Evolutionary conservation across 208 protist genomes (phyloP), one percentile per base, ranked within the genome.

Genomic region (Acanthamoeba quina): DNA sequence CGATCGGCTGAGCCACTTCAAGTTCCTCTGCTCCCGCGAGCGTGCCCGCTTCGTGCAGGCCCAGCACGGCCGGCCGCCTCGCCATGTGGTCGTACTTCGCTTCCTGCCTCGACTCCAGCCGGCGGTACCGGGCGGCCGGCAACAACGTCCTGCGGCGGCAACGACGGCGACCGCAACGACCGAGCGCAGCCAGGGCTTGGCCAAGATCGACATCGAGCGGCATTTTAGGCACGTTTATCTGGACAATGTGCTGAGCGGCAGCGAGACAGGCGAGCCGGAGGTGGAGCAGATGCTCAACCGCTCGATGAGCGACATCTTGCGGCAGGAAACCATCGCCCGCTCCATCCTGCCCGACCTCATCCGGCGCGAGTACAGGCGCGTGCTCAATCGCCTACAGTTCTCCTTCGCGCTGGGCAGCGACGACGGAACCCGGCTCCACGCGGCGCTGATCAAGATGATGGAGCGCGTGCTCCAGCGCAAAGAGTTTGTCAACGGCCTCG

Each of bases 1-100:
- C 34, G 56, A 90, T 21, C 82, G 82, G 26, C n/a, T 90, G 29
- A 60, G 82, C 49, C 82, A 90, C 82, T 90, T 90, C 82, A 90
- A 90, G 82, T 90, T 90, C 58, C 82, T 90, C 24, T 60, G 49
- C 41, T 90, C 82, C 9, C n/a, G 82, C 29, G 82, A 56, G 49
- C 82, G 82, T 15, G 82, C 82, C 24, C 49, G 31, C 5, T 90
- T 90, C 13, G 24, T 64, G 54, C 24, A 41, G n/a, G 3, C 26
- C 11, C 44, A 64, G 80, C 54, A 64, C n/a, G 54, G 29, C 24
- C 26, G 49, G 10, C 17, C 21, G n/a, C 80, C 80, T 34, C 26
- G 54, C 1, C 52, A 56, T 15, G 44, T 64, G 80, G 31, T 56
- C 6, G 49, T 88, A 26, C 80, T 66, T 6, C 21, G 80, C 2